These are phyloP conservation scores for Cadophora sp. DNA, from an alignment of 2,329 filamentous ascomycete species.

Conservation along the genomic window DNA sequence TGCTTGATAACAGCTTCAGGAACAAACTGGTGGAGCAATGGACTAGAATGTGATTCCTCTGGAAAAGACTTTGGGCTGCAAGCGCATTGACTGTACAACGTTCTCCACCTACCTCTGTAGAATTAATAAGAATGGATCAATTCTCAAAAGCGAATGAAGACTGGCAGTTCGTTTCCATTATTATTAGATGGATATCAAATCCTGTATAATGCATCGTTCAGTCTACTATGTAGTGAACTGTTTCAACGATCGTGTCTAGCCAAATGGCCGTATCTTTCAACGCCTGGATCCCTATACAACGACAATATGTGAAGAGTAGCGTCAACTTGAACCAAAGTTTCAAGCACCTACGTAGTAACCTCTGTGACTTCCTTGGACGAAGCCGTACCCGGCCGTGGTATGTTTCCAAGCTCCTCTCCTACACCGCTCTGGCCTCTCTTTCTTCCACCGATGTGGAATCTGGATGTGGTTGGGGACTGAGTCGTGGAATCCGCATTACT, in stretches of 20 bases:
- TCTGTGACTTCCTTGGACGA: constrained; percentile 35
- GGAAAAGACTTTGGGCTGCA: background rate
- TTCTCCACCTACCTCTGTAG: background rate
- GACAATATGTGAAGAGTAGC: constrained; percentile 13
- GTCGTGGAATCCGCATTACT: constrained; percentile 36
- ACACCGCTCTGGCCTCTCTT: constrained; percentile 75
- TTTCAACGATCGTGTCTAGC: constrained; percentile 28
- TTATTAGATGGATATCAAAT: constrained; percentile 23
- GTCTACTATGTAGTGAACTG: constrained; percentile 15
- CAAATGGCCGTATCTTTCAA: constrained; percentile 16
- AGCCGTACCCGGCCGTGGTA: constrained; percentile 47
- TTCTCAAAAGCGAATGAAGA: background rate
- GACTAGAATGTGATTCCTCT: background rate
- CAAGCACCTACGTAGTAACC: constrained; percentile 40
- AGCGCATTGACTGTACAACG: background rate
- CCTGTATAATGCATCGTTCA: constrained; percentile 4
- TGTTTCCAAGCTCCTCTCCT: constrained; percentile 73
- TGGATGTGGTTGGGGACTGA: constrained; percentile 54
- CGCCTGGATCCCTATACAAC: background rate
- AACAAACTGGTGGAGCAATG: constrained; percentile 6
- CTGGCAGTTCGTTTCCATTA: constrained; percentile 25
- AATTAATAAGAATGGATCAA: background rate
- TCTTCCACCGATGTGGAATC: constrained; percentile 73
- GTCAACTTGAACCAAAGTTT: background rate
- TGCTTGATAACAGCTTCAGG: background rate